Percentiles rank a stretch among this genome's conserved stretches.
Evolutionary conservation across 228 moss, liverwort and hornwort genomes (phyloP).

Genomic region (Sphagnum fallax): DNA sequence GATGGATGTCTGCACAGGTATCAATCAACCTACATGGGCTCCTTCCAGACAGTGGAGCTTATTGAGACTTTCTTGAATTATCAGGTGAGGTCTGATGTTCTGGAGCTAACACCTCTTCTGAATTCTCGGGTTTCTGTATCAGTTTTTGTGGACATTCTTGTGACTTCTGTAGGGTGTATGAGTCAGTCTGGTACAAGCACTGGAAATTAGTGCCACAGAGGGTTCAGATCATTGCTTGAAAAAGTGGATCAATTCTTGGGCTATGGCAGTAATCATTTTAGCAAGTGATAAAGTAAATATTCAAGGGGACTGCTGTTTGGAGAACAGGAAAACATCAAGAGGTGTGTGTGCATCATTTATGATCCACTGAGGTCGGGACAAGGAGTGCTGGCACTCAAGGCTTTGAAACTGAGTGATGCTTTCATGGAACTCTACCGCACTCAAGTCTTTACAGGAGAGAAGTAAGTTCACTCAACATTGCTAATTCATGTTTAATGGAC

Average conservation of each 20-base stretch:
- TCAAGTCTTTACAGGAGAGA: slow-evolving; percentile 84
- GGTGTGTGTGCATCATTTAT: slow-evolving; percentile 96
- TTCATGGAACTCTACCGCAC: slow-evolving; percentile 94
- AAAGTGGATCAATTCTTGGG: too few species aligned
- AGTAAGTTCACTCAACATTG: slow-evolving; percentile 29
- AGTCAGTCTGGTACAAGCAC: too few species aligned
- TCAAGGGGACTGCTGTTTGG: too few species aligned
- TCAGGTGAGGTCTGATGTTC: slow-evolving; percentile 41
- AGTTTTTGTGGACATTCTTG: too few species aligned
- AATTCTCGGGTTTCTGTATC: too few species aligned
- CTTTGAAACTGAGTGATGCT: slow-evolving; percentile 76
- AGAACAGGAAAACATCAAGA: slow-evolving; percentile 92
- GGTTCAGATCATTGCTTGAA: too few species aligned
- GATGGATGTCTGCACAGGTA: slow-evolving; percentile 39
- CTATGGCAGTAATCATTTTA: too few species aligned
- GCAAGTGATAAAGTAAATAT: too few species aligned
- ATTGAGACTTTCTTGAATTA: slow-evolving; percentile 95
- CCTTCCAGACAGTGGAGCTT: slow-evolving; percentile 86
- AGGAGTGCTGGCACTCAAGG: slow-evolving; percentile 92
- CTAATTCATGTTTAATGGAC: too few species aligned
- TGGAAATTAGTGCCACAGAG: too few species aligned
- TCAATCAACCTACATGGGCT: slow-evolving; percentile 99
- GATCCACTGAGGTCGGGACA: slow-evolving; percentile 86
- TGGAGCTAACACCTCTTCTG: too few species aligned
- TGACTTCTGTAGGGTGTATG: too few species aligned